Conservation (phyloP, 2,329 filamentous ascomycete genomes). For the Phaeosphaeriaceae sp. region DNA sequence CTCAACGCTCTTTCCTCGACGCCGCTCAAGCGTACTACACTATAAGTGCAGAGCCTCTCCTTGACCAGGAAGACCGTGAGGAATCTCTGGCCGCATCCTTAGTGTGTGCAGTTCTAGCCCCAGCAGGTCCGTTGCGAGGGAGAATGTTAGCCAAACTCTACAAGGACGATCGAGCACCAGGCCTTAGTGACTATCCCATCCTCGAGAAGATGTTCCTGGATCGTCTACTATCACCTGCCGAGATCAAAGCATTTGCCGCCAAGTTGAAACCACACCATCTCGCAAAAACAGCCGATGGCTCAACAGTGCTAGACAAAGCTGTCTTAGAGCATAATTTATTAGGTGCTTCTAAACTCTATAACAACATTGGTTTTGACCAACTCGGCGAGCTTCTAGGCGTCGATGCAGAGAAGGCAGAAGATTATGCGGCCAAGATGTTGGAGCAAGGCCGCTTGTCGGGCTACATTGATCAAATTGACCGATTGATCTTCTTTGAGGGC, state of each 20-base stretch:
- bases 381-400: constrained; percentile 80
- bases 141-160: constrained; percentile 82
- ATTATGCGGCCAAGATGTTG: constrained; percentile 93
- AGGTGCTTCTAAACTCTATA: constrained; percentile 70
- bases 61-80: constrained; percentile 87
- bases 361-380: constrained; percentile 65
- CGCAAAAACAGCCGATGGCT: constrained; percentile 86
- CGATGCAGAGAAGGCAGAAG: constrained; percentile 80
- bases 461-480: constrained; percentile 91
- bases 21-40: constrained; percentile 88
- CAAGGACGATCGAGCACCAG: constrained; percentile 86
- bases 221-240: constrained; percentile 77
- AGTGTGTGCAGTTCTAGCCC: constrained; percentile 89
- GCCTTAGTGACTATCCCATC: constrained; percentile 80
- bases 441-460: constrained; percentile 89
- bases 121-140: constrained; percentile 84
- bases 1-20: constrained; percentile 85
- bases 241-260: constrained; percentile 84
- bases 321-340: constrained; percentile 96
- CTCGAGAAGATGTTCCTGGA: constrained; percentile 98
- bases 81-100: constrained; percentile 86
- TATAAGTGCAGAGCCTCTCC: constrained; percentile 76
- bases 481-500: constrained; percentile 85
- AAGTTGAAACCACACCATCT: constrained; percentile 86
- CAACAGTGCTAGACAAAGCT: constrained; percentile 89